Evolutionary conservation across 2,329 filamentous ascomycete genomes (phyloP).

Genomic region (Thelonectria olida): DNA sequence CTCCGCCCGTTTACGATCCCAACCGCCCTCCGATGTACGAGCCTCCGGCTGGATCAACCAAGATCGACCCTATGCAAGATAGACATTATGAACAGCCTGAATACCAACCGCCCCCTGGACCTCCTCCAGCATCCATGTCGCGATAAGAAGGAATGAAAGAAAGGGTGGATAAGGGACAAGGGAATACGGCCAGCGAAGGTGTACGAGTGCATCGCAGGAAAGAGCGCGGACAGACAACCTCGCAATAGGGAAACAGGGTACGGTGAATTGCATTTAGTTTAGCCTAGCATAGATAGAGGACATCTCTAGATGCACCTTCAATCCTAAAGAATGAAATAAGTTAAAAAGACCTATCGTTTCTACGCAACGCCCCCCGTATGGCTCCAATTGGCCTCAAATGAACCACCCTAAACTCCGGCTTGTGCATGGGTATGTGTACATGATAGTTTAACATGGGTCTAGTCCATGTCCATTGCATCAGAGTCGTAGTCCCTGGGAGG

Average conservation of each 20-base stretch:
- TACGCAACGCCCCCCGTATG: not conserved
- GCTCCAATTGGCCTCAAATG: not conserved
- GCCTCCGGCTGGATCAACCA: slow-evolving; percentile 58
- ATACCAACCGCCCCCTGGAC: slow-evolving; percentile 57
- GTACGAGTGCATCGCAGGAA: slow-evolving; percentile 7
- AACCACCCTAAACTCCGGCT: slow-evolving; percentile 34
- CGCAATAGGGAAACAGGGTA: slow-evolving; percentile 8
- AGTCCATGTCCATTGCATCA: slow-evolving; percentile 76
- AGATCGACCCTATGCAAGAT: slow-evolving; percentile 62
- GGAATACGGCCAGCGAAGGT: not conserved
- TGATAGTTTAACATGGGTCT: slow-evolving; percentile 12
- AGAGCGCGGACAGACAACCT: slow-evolving; percentile 1
- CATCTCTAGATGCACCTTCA: not conserved
- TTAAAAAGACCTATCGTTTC: slow-evolving; percentile 3
- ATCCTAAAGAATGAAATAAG: slow-evolving; percentile 1
- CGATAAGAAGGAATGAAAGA: not conserved
- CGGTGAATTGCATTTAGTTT: slow-evolving; percentile 5
- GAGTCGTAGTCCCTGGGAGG: slow-evolving; percentile 52
- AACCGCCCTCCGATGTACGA: slow-evolving; percentile 66
- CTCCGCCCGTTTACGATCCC: slow-evolving; percentile 68
- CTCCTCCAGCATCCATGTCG: slow-evolving; percentile 45
- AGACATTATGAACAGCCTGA: slow-evolving; percentile 28
- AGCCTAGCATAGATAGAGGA: not conserved
- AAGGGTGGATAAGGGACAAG: not conserved
- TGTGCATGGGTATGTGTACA: slow-evolving; percentile 36